phyloP scores from a whole-genome alignment of 805 yeast species.

The Yarrowia divulgata region DNA sequence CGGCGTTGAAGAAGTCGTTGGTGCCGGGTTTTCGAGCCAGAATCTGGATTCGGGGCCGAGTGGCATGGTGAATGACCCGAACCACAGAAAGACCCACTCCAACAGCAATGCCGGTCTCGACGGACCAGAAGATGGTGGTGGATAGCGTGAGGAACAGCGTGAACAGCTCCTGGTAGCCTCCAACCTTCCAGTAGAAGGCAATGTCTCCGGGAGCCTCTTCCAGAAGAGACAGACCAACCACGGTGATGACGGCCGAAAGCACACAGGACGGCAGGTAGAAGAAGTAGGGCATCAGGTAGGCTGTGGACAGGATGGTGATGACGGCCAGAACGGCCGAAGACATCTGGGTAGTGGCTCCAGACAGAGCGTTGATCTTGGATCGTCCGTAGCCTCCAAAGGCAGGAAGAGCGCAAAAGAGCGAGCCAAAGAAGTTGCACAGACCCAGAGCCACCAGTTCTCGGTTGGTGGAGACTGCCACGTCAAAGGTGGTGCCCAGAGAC shows the following conservation, averaged over 20 bases:
- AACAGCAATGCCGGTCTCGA: slow-evolving; percentile 88
- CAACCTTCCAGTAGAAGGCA: slow-evolving; percentile 70
- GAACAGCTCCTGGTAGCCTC: slow-evolving; percentile 78
- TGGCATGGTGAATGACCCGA: slow-evolving; percentile 79
- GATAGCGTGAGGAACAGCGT: slow-evolving; percentile 70
- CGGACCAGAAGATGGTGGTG: slow-evolving; percentile 73
- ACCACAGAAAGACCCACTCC: slow-evolving; percentile 84
- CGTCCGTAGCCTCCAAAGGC: slow-evolving; percentile 97
- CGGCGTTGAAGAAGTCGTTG: slow-evolving; percentile 72
- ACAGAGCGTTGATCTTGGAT: slow-evolving; percentile 83
- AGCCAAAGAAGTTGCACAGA: slow-evolving; percentile 67
- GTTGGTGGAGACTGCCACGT: slow-evolving; percentile 72
- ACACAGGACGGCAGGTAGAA: slow-evolving; percentile 80
- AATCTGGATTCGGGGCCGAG: slow-evolving; percentile 84
- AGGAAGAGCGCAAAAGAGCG: slow-evolving; percentile 71
- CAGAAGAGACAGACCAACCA: slow-evolving; percentile 75
- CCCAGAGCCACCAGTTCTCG: slow-evolving; percentile 93
- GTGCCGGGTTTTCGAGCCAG: slow-evolving; percentile 72
- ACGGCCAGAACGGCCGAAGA: slow-evolving; percentile 87
- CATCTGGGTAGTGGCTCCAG: slow-evolving; percentile 86
- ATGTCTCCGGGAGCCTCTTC: slow-evolving; percentile 87
- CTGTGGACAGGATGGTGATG: slow-evolving; percentile 70
- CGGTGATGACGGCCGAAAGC: slow-evolving; percentile 77
- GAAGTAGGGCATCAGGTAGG: slow-evolving; percentile 65
- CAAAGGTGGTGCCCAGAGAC: slow-evolving; percentile 76